These are phyloP conservation scores for Diaporthe humulicola DNA, from an alignment of 2,329 filamentous ascomycete species.

Conservation along the genomic window DNA sequence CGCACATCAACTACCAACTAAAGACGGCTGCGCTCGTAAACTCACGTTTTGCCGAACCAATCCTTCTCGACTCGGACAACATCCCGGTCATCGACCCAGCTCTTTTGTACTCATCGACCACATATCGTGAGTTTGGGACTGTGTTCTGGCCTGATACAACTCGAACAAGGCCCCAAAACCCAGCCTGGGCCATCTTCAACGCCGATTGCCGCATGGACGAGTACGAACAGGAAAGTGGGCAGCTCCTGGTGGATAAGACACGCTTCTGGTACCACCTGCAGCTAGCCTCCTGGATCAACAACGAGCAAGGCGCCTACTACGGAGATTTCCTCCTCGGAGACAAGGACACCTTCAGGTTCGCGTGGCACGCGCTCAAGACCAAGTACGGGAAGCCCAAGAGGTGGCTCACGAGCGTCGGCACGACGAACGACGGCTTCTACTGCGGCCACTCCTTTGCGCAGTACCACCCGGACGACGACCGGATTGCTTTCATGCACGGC, in stretches of 20 bases:
- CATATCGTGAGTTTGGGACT: slow-evolving; percentile 45
- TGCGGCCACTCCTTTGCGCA: slow-evolving; percentile 52
- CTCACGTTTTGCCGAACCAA: slow-evolving; percentile 3
- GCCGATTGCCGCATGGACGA: slow-evolving; percentile 51
- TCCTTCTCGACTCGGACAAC: slow-evolving; percentile 7
- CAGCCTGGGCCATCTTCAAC: slow-evolving; percentile 51
- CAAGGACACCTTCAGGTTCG: slow-evolving; percentile 52
- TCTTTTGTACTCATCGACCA: neutral
- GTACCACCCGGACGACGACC: slow-evolving; percentile 48
- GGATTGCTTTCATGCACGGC: slow-evolving; percentile 50
- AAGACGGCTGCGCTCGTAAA: slow-evolving; percentile 11
- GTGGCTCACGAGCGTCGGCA: slow-evolving; percentile 50
- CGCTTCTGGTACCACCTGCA: slow-evolving; percentile 54
- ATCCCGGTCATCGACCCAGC: slow-evolving; percentile 16
- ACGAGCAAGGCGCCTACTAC: slow-evolving; percentile 42
- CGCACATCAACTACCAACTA: slow-evolving; percentile 7
- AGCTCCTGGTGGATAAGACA: slow-evolving; percentile 52
- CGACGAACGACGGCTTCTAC: slow-evolving; percentile 45
- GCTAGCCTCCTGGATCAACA: slow-evolving; percentile 50
- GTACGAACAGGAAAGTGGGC: slow-evolving; percentile 52
- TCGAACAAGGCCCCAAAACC: slow-evolving; percentile 46
- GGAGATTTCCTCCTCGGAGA: slow-evolving; percentile 49
- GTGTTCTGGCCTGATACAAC: slow-evolving; percentile 54
- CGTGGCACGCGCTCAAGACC: slow-evolving; percentile 52
- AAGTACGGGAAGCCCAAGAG: slow-evolving; percentile 47